phyloP scores from a whole-genome alignment of 176 grass and related monocot species.

The Aegilops speltoides region DNA sequence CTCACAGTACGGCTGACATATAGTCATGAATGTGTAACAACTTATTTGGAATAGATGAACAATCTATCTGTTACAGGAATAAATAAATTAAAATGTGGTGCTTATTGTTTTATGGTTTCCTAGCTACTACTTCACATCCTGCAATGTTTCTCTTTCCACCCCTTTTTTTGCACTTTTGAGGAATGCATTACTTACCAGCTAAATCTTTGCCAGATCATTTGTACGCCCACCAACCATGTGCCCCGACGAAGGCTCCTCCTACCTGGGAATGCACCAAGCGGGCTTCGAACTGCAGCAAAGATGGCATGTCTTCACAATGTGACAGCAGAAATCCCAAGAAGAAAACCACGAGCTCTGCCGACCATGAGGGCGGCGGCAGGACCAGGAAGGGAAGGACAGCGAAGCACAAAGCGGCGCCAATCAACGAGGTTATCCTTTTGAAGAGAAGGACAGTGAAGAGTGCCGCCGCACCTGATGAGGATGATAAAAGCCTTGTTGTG shows the following conservation, averaged over 20 bases:
- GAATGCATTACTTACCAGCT: conserved; percentile 20
- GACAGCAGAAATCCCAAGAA: conserved; percentile 19
- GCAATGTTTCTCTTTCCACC: conserved; percentile 21
- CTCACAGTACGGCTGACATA: background rate
- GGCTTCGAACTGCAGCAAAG: conserved; percentile 28
- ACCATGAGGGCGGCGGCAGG: conserved; percentile 12
- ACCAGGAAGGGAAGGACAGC: conserved; percentile 26
- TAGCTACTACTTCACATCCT: background rate
- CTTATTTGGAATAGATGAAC: background rate
- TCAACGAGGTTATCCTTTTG: conserved; percentile 26
- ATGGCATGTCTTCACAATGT: background rate
- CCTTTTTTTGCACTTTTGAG: conserved; percentile 1
- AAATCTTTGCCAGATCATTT: conserved; percentile 50
- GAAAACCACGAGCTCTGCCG: conserved; percentile 25
- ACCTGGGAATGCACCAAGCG: conserved; percentile 23
- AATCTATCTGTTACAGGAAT: background rate
- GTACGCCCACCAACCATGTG: conserved; percentile 32
- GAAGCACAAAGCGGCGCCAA: conserved; percentile 32
- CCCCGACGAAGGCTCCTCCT: conserved; percentile 39
- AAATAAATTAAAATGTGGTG: background rate
- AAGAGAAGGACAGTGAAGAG: conserved; percentile 22
- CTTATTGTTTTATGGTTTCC: background rate
- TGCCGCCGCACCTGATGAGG: conserved; percentile 15
- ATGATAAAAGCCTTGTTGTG: background rate
- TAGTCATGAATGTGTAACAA: background rate